Conservation (phyloP, 2,329 filamentous ascomycete species). For the Aspergillus sp. region DNA sequence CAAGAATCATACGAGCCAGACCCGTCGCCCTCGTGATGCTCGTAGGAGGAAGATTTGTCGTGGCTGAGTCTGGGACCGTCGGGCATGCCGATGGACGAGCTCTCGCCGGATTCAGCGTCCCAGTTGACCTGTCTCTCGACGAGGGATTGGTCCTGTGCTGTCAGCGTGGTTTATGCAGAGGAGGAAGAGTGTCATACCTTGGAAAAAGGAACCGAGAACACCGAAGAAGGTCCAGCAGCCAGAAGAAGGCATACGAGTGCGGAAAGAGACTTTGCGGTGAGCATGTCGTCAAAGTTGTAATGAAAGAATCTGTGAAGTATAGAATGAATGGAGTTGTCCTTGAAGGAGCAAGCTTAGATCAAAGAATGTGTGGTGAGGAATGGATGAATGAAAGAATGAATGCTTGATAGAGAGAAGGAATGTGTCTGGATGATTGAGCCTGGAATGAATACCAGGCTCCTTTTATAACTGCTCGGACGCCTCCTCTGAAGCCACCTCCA, state of each 20-base stretch:
- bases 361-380: conserved; percentile 11
- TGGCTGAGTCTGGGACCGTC: conserved; percentile 6
- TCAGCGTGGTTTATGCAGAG: conserved; percentile 4
- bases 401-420: conserved; percentile 4
- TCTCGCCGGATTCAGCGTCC: conserved; percentile 12
- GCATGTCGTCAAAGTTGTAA: conserved; percentile 17
- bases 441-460: background rate
- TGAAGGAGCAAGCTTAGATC: background rate
- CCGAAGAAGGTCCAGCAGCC: conserved; percentile 24
- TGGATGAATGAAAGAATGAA: background rate
- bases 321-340: conserved; percentile 9
- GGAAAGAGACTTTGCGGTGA: conserved; percentile 23
- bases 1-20: background rate
- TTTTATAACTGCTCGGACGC: conserved; percentile 7
- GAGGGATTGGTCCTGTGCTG: conserved; percentile 2
- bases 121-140: conserved; percentile 7
- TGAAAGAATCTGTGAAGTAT: background rate
- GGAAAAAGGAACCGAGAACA: conserved; percentile 27
- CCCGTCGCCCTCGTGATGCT: background rate
- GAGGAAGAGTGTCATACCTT: conserved; percentile 12
- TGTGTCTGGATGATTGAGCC: conserved; percentile 4
- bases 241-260: conserved; percentile 30
- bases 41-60: background rate
- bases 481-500: background rate
- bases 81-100: conserved; percentile 15